A percentile compares a stretch with the other conserved stretches of the same genome.
Conservation (phyloP, 208 protist species). For the Leishmania gerbilli region DNA sequence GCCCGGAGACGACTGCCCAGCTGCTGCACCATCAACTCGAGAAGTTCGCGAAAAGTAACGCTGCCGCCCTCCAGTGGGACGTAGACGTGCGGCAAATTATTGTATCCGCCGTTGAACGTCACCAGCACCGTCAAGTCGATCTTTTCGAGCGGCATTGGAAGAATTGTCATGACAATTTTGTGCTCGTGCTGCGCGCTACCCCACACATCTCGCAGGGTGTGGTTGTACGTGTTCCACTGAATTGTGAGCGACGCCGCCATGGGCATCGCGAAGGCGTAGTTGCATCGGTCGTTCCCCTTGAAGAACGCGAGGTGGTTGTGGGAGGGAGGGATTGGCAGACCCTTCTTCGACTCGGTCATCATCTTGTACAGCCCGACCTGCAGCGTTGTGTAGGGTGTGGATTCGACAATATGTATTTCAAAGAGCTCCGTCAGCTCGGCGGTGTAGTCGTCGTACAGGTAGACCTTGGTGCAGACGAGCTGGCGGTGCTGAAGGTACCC, state of each 20-base stretch:
- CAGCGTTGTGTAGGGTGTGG: slow-evolving; percentile 28
- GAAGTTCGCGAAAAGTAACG: slow-evolving; percentile 33
- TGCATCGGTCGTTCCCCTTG: slow-evolving; percentile 10
- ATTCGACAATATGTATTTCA: slow-evolving; percentile 27
- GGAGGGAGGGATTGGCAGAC: slow-evolving; percentile 18
- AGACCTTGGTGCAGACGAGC: slow-evolving; percentile 28
- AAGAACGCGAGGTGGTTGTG: slow-evolving; percentile 45
- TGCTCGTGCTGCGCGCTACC: slow-evolving; percentile 18
- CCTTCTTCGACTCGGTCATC: neutral
- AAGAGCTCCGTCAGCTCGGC: slow-evolving; percentile 17
- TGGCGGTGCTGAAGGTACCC: slow-evolving; percentile 27
- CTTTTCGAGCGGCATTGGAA: slow-evolving; percentile 36
- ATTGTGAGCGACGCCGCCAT: slow-evolving; percentile 2
- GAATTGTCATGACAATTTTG: slow-evolving; percentile 43
- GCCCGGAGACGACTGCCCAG: slow-evolving; percentile 24
- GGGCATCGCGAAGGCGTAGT: slow-evolving; percentile 26
- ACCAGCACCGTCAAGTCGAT: slow-evolving; percentile 26
- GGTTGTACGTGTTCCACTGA: slow-evolving; percentile 4
- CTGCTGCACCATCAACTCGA: slow-evolving; percentile 36
- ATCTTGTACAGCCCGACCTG: slow-evolving; percentile 31
- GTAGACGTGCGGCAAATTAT: slow-evolving; percentile 49
- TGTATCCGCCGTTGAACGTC: slow-evolving; percentile 50
- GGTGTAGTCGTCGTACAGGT: slow-evolving; percentile 35
- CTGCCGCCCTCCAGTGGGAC: slow-evolving; percentile 4
- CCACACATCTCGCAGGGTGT: slow-evolving; percentile 29